Evolutionary conservation across 2,329 filamentous ascomycete genomes (phyloP), one percentile per base, ranked within the genome.

Genomic region (Cladosporium sp.): DNA sequence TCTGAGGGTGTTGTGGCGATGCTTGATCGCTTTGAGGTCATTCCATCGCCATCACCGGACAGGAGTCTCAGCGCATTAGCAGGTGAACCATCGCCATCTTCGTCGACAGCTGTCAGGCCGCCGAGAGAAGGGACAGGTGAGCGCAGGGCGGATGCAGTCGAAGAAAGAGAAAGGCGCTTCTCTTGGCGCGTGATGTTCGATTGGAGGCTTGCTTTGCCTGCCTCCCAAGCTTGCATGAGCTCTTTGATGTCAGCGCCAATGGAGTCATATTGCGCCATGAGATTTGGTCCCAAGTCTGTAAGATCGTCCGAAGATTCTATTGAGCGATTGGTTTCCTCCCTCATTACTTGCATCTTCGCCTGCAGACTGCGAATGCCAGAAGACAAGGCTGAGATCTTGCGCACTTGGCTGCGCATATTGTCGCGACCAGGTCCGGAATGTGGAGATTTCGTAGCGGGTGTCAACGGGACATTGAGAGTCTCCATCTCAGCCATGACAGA

Each of bases 191-290:
- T 88, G 67, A 96, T 88, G 64, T 89, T 92, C 56, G 85, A 84
- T 47, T 90, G 86, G 53, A 99, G 78, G 5, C 90, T 86, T n/a
- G 87, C 83, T 71, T 89, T 93, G 51, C 93, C 94, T 53, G 72
- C 64, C 60, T 80, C 78, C 77, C 78, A 80, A 2, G 78, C 77
- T 63, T 77, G 75, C 53, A 78, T 71, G 17, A 80, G 68, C 44
- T 73, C 75, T 70, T 88, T 88, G 44, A 99, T 80, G 68, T 99
- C 94, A 24, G 86, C 80, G 2, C 94, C 94, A 62, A 99, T 95
- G 4, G 91, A 93, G 57, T 99, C 94, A 72, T 97, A 99, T 68
- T 97, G 94, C 20, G 86, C 77, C 80, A 96, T 87, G 37, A 97
- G 80, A 61, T 85, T 86, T 0, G 87, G 83, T 0, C 89, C 90